Evolutionary conservation across 352 stramenopile genomes (phyloP).

Genomic region (Lagenidium giganteum): DNA sequence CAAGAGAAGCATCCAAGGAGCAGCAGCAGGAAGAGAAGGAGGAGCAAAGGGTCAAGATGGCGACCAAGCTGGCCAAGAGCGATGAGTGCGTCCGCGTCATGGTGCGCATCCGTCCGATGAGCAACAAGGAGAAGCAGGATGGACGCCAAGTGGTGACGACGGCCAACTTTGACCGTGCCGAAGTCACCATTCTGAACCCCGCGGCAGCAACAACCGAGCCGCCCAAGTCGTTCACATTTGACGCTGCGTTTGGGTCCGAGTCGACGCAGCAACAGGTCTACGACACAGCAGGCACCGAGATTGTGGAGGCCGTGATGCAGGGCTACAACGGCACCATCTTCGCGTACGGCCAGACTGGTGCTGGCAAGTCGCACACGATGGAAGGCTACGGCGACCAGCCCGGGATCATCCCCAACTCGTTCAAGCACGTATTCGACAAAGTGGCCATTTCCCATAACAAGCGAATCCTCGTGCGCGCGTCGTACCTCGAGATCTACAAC

Average conservation of each 20-base stretch:
- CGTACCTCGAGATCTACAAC: slow-evolving; percentile 98
- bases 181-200: slow-evolving; percentile 89
- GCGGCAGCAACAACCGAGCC: slow-evolving; percentile 57
- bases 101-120: slow-evolving; percentile 95
- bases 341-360: slow-evolving; percentile 88
- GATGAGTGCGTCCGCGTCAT: slow-evolving; percentile 95
- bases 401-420: slow-evolving; percentile 88
- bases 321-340: slow-evolving; percentile 93
- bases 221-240: slow-evolving; percentile 96
- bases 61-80: slow-evolving; percentile 46
- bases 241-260: slow-evolving; percentile 92
- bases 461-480: slow-evolving; percentile 94
- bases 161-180: slow-evolving; percentile 86
- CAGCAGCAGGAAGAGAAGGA: too few species aligned
- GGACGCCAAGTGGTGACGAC: slow-evolving; percentile 76
- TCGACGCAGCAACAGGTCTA: slow-evolving; percentile 95
- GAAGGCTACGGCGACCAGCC: slow-evolving; percentile 74
- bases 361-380: slow-evolving; percentile 89
- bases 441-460: slow-evolving; percentile 87
- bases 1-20: too few species aligned
- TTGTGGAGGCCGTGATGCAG: slow-evolving; percentile 89
- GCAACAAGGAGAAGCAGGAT: slow-evolving; percentile 93
- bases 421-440: slow-evolving; percentile 89
- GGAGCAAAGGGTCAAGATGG: slow-evolving; percentile 25
- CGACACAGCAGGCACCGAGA: slow-evolving; percentile 81